Percentiles rank a stretch among this genome's conserved stretches.
Conservation (phyloP, 306 rosid species). For the Quercus ilex region DNA sequence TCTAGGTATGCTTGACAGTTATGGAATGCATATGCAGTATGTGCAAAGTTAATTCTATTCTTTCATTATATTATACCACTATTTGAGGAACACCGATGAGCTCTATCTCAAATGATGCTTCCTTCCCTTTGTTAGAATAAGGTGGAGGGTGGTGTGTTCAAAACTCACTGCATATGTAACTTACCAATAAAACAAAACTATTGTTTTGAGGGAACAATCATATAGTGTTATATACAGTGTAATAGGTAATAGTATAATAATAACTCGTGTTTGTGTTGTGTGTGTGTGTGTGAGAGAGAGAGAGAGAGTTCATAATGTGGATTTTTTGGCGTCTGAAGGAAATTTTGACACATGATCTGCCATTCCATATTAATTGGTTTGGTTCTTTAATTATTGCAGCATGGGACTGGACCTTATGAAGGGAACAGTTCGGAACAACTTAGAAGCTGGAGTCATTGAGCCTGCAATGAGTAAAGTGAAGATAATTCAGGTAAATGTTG, state of each 20-base stretch:
- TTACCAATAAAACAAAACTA: too few species aligned
- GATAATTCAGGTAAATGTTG: constrained; percentile 70
- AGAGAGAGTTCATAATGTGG: neutral
- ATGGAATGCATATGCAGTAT: neutral
- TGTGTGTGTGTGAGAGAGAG: neutral
- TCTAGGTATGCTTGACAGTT: neutral
- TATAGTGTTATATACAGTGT: too few species aligned
- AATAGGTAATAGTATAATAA: too few species aligned
- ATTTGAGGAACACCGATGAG: neutral
- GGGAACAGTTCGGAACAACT: constrained; percentile 77
- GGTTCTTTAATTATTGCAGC: constrained; percentile 35
- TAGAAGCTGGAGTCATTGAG: constrained; percentile 99
- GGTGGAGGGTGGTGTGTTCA: too few species aligned
- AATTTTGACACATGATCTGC: neutral
- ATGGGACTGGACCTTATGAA: constrained; percentile 90
- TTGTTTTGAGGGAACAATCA: too few species aligned
- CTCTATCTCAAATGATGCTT: too few species aligned
- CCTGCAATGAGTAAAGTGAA: constrained; percentile 99
- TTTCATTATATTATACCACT: neutral
- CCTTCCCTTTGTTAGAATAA: too few species aligned
- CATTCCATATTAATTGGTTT: neutral
- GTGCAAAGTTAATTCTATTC: neutral
- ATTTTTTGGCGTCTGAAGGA: neutral
- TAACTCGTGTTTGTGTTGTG: too few species aligned
- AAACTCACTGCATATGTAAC: too few species aligned